phyloP scores from a whole-genome alignment of 108 stramenopile genomes.

The Discostella pseudostelligera region DNA sequence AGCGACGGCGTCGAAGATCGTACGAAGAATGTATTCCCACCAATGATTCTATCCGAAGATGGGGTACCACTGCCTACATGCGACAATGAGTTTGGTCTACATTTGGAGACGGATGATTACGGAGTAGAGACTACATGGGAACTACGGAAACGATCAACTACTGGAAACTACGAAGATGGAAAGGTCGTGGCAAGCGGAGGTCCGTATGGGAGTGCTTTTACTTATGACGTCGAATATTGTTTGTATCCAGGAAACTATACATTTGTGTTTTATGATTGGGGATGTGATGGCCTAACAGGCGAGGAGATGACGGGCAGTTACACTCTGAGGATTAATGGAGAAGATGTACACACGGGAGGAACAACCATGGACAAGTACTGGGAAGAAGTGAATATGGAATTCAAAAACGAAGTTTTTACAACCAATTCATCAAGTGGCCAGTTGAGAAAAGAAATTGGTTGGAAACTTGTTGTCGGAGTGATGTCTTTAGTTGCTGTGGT shows the following conservation, averaged over 20 bases:
- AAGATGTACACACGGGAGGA: slow-evolving; percentile 31
- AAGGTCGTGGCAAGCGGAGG: slow-evolving; percentile 35
- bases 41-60: slow-evolving; percentile 8
- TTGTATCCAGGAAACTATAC: slow-evolving; percentile 39
- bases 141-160: slow-evolving; percentile 17
- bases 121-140: slow-evolving; percentile 48
- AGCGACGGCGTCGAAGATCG: slow-evolving; percentile 39
- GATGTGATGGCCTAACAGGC: slow-evolving; percentile 40
- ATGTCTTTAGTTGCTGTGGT: neutral
- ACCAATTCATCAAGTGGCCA: neutral
- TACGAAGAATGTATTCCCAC: slow-evolving; percentile 40
- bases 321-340: slow-evolving; percentile 34
- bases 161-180: slow-evolving; percentile 22
- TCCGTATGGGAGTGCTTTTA: slow-evolving; percentile 27
- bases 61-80: slow-evolving; percentile 18
- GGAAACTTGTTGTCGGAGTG: neutral
- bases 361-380: slow-evolving; percentile 22
- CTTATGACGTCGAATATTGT: slow-evolving; percentile 38
- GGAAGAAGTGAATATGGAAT: slow-evolving; percentile 30
- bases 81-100: slow-evolving; percentile 33
- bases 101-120: slow-evolving; percentile 45
- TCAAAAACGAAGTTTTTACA: slow-evolving; percentile 9
- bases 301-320: slow-evolving; percentile 26
- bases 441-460: neutral
- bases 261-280: slow-evolving; percentile 44